Percentiles rank a stretch among this genome's conserved stretches.
These are phyloP conservation scores for Basidiobolus meristosporus DNA, from an alignment of 371 early-diverging fungal genomes.

Conservation along the genomic window DNA sequence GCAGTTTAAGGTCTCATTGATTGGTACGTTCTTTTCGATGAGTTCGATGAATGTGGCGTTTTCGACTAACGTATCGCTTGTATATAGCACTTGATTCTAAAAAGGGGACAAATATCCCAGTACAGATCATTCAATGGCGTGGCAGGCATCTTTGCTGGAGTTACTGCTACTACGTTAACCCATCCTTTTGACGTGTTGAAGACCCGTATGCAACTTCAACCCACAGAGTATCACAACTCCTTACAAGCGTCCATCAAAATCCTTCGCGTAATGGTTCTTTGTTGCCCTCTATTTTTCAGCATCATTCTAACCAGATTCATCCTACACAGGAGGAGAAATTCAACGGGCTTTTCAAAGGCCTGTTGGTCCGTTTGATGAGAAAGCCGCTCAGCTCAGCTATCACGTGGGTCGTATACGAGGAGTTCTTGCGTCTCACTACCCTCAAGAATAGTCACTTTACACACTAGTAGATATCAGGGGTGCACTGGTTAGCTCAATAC, in stretches of 20 bases:
- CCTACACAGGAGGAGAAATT: slow-evolving; percentile 40
- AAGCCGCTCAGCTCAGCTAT: slow-evolving; percentile 82
- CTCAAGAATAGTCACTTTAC: too few species aligned
- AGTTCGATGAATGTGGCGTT: too few species aligned
- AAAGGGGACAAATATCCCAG: too few species aligned
- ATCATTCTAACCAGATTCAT: background rate
- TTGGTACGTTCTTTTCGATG: too few species aligned
- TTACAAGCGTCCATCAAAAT: slow-evolving; percentile 40
- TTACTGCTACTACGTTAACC: slow-evolving; percentile 59
- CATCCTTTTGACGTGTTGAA: slow-evolving; percentile 91
- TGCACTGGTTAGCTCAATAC: too few species aligned
- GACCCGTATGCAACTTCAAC: slow-evolving; percentile 82
- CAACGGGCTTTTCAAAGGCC: slow-evolving; percentile 68
- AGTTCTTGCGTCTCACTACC: slow-evolving; percentile 23
- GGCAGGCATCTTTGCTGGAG: slow-evolving; percentile 47
- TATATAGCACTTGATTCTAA: too few species aligned
- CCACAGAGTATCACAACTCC: slow-evolving; percentile 40
- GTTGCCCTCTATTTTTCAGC: background rate
- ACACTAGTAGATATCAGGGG: too few species aligned
- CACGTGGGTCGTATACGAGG: slow-evolving; percentile 88
- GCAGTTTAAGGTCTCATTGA: too few species aligned
- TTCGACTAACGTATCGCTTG: too few species aligned
- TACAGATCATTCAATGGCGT: too few species aligned
- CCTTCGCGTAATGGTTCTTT: slow-evolving; percentile 18
- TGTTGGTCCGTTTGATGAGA: slow-evolving; percentile 61